These are phyloP conservation scores for Phalaenopsis equestris DNA, from an alignment of 106 monocot species.

Conservation along the genomic window DNA sequence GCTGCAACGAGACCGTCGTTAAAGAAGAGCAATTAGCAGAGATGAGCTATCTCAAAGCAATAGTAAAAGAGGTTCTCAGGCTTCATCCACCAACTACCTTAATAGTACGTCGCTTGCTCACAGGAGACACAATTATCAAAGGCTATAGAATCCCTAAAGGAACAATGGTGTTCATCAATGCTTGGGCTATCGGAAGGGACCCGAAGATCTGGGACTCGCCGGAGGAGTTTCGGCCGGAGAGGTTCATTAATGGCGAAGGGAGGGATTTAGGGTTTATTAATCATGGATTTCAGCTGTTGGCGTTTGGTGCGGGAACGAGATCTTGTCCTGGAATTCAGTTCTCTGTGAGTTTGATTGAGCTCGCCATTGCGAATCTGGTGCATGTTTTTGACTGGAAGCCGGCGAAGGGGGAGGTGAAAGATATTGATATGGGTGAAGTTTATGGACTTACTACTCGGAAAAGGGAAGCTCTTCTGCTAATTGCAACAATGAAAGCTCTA, in stretches of 20 bases:
- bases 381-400: too few species aligned
- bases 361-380: neutral
- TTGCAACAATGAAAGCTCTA: too few species aligned
- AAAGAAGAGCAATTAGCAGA: constrained; percentile 26
- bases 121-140: constrained; percentile 18
- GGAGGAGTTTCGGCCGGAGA: constrained; percentile 34
- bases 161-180: constrained; percentile 17
- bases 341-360: neutral
- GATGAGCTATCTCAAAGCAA: constrained; percentile 37
- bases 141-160: constrained; percentile 30
- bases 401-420: too few species aligned
- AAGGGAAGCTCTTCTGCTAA: too few species aligned
- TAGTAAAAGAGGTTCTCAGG: constrained; percentile 46
- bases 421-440: too few species aligned
- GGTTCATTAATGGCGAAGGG: constrained; percentile 18
- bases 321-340: constrained; percentile 19
- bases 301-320: constrained; percentile 27
- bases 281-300: constrained; percentile 43
- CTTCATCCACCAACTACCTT: constrained; percentile 48
- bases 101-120: constrained; percentile 24
- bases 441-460: too few species aligned
- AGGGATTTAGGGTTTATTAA: constrained; percentile 25
- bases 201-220: constrained; percentile 37
- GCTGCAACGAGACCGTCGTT: constrained; percentile 28
- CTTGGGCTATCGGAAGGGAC: constrained; percentile 28